Evolutionary conservation across 2,329 filamentous ascomycete genomes (phyloP).

Genomic region (Amauroascus verrucosus): DNA sequence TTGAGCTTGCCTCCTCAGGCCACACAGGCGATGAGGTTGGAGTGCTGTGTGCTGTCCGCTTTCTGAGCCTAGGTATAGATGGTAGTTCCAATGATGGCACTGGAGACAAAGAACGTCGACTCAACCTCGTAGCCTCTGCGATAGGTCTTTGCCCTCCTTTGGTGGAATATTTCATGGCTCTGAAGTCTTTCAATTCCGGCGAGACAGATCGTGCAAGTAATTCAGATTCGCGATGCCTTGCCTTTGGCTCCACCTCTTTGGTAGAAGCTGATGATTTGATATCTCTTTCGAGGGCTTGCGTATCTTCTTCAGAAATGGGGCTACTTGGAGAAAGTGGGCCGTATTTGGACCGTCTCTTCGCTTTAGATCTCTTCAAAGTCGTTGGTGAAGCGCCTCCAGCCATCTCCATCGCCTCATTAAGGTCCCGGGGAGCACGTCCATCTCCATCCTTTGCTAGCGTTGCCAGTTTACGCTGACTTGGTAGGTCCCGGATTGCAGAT

Average conservation of each 20-base stretch:
- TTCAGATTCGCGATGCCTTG: background rate
- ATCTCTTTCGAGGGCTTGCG: conserved; percentile 20
- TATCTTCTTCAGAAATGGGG: conserved; percentile 18
- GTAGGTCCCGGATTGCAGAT: no score
- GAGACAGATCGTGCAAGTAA: conserved; percentile 5
- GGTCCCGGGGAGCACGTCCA: conserved; percentile 11
- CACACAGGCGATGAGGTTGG: conserved; percentile 19
- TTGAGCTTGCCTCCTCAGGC: conserved; percentile 12
- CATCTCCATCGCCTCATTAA: conserved; percentile 19
- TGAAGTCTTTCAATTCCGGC: conserved; percentile 6
- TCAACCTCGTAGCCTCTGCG: conserved; percentile 22
- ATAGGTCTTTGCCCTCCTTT: conserved; percentile 13
- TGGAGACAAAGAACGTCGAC: conserved; percentile 35
- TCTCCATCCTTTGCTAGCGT: conserved; percentile 5
- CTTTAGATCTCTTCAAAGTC: conserved; percentile 32
- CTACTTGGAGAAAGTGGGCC: conserved; percentile 26
- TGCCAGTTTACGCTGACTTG: no score
- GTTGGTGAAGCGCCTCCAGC: conserved; percentile 26
- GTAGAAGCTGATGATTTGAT: conserved; percentile 15
- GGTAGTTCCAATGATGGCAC: conserved; percentile 39
- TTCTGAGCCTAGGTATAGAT: conserved; percentile 35
- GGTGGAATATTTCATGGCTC: background rate
- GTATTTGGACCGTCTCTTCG: conserved; percentile 33
- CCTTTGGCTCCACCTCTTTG: background rate
- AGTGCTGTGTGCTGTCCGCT: conserved; percentile 27